Base-by-base conservation (phyloP, 1,284 basidiomycete species). In the Irpex rosettiformis region DNA sequence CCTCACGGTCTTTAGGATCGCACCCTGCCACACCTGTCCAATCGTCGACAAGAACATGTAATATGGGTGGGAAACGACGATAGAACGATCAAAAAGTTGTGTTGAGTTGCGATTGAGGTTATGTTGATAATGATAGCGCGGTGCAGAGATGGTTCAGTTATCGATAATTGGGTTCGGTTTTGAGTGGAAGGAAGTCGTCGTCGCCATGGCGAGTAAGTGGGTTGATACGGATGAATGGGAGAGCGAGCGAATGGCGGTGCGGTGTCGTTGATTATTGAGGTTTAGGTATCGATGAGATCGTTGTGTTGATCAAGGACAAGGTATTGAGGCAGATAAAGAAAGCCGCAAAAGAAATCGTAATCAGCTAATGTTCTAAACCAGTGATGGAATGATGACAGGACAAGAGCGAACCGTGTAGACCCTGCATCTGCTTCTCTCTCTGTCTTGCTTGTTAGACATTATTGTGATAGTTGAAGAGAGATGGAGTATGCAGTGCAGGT, bases 21-120 rank as follows among this genome's bases (percentile, higher is more conserved):
- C 91, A 93, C 13, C 91, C 91, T 66, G 84, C 82, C 54, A 88
- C 86, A 66, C 83, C 73, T 75, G 64, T 53, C 54, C 53, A 5
- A 56, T 57, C 37, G 55, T 29, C 55, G 56, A 49, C 53, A 53
- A 4, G 37, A 55, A 43, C 25, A 33, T 40, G 48, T 55, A 57
- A 28, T 11, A 37, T 43, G 8, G 27, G 30, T 24, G 10, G 29
- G n/a, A n/a, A 22, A 57, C 22, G 29, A 52, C 56, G 37, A 56
- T 25, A 37, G 53, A 53, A 54, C 25, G 24, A 47, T 21, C 24
- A 25, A 25, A n/a, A 40, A n/a, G 18, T 13, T 25, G 45, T 21
- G 24, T 47, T 21, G 45, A 25, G 21, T 47, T 7, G 45, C 45
- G 45, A 25, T 47, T 21, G 16, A 40, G 33, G 33, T 8, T 13